Evolutionary conservation across 768 basidiomycete genomes (phyloP), one percentile per base, ranked within the genome.

Genomic region (Amanita molliuscula): DNA sequence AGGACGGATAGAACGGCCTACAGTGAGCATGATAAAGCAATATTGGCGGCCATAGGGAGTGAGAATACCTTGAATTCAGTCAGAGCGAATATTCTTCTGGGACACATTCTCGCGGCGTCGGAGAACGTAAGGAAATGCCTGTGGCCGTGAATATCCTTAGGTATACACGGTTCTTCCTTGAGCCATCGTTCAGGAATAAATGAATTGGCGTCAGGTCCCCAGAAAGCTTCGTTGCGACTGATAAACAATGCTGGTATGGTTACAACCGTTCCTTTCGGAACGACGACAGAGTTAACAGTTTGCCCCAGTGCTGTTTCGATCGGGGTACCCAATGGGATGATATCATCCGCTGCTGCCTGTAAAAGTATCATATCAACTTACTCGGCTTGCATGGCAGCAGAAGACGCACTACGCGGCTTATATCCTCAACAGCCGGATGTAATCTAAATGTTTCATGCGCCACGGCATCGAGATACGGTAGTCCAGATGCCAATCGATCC

Each of bases 111-210:
- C 10, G 4, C 11, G 10, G 11, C 34, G 34, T 34, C 34, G 11
- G 5, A 4, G 10, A 34, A 34, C 5, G 34, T 11, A 34, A 34
- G 10, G 11, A 34, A 15, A 5, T 34, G 4, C 10, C 34, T 34
- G 28, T 38, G n/a, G n/a, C n/a, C n/a, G n/a, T n/a, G n/a, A n/a
- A n/a, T n/a, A n/a, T n/a, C n/a, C n/a, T n/a, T n/a, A n/a, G n/a
- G 56, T 15, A 11, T 3, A 11, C n/a, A 11, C 51, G 44, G 52
- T 54, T 7, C 58, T 6, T 21, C 55, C 6, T 66, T 57, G 9
- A 71, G 52, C 74, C 75, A 77, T 1, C 74, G 65, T 35, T 67
- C 64, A 0, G 74, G 75, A 7, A 60, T 60, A 56, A 76, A 76
- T 33, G 65, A 60, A 25, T 58, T 65, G 15, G 73, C 69, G 40